Evolutionary conservation across 179 eudicot genomes (phyloP), one percentile per base, ranked within the genome.

Genomic region (Beta lomatogona): DNA sequence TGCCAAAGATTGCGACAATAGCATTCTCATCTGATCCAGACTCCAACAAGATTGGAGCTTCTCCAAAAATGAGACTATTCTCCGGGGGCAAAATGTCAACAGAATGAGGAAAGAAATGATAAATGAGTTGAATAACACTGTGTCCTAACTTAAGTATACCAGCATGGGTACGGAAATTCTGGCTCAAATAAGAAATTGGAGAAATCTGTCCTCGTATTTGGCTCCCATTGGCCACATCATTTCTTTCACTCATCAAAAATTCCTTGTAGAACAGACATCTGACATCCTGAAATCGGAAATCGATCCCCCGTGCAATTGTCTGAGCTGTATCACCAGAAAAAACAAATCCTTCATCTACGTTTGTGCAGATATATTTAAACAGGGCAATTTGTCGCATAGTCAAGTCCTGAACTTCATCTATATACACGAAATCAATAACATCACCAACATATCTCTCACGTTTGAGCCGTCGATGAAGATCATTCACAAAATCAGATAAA

Each of bases 301-400:
- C 90, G 65, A 93, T 88, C 12, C 97, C 97, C 69, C 86, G 84
- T 22, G 97, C 96, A 57, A 93, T 93, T 0, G 97, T 92, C 22
- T 93, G 97, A 0, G 97, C 97, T 0, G 97, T 93, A 71, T 93
- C 97, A 28, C 97, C 97, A 3, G 93, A 88, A 79, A 93, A 91
- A 72, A 92, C 89, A 81, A 93, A 93, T 0, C 97, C 97, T 70
- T 93, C 97, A 2, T 88, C 87, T 19, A 90, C 94, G 85, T 91
- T 93, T 65, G 52, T 83, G 83, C 92, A 91, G 14, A 93, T 77
- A 76, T 89, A 87, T 77, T 90, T 88, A 76, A 93, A 91, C 19
- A 93, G 86, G 28, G 90, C 81, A 44, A 93, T 88, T 81, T 93
- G 97, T 68, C 89, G 81, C 89, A 91, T 89, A 0, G 92, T 87